These are phyloP conservation scores for Circinella minor DNA, from an alignment of 371 early-diverging fungal species.

Conservation along the genomic window DNA sequence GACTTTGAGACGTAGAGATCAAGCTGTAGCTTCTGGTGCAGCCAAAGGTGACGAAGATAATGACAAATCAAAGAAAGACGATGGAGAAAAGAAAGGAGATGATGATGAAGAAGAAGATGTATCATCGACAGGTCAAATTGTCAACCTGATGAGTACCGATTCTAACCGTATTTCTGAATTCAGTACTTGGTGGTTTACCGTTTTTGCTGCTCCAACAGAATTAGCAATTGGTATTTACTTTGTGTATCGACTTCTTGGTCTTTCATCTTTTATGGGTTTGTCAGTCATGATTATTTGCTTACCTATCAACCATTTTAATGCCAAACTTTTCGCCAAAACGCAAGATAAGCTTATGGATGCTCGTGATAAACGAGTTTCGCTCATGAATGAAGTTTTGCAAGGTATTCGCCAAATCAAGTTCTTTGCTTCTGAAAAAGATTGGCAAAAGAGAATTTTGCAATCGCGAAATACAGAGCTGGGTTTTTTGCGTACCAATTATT, in stretches of 20 bases:
- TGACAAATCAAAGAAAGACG: background rate
- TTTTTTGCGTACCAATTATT: constrained; percentile 43
- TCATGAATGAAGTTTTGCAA: constrained; percentile 64
- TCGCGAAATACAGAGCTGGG: constrained; percentile 57
- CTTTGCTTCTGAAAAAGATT: constrained; percentile 64
- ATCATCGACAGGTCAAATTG: constrained; percentile 73
- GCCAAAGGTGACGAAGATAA: constrained; percentile 10
- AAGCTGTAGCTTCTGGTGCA: constrained; percentile 27
- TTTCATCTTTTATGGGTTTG: constrained; percentile 70
- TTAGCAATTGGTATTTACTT: constrained; percentile 64
- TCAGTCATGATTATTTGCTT: constrained; percentile 57
- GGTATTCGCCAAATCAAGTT: constrained; percentile 77
- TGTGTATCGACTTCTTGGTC: constrained; percentile 68
- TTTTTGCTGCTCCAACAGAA: constrained; percentile 61
- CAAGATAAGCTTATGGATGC: constrained; percentile 58
- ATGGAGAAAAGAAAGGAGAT: constrained; percentile 11
- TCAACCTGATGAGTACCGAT: constrained; percentile 90
- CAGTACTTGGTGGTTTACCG: constrained; percentile 55
- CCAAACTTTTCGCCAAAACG: constrained; percentile 53
- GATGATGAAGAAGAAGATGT: constrained; percentile 33
- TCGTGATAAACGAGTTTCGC: constrained; percentile 56
- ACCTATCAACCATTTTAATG: constrained; percentile 59
- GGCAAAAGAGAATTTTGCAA: constrained; percentile 47
- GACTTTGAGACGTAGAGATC: constrained; percentile 54
- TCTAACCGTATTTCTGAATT: constrained; percentile 66